Conservation (phyloP, 495 filamentous ascomycete species). For the Penicillium ochrochloron region DNA sequence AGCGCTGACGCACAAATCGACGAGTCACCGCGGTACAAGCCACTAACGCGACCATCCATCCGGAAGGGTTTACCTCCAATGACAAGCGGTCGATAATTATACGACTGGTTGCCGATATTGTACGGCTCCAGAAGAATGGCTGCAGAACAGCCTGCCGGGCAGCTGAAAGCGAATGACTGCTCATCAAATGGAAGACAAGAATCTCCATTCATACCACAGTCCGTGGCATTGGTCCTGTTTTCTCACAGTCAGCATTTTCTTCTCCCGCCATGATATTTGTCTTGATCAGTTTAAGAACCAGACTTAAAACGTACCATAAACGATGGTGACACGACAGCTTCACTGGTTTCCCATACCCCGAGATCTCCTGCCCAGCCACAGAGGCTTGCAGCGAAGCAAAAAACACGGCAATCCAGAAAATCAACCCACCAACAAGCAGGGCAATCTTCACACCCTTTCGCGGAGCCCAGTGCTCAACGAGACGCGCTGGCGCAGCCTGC, state of each 20-base stretch:
- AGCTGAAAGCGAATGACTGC: conserved; percentile 70
- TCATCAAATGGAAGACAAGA: conserved; percentile 73
- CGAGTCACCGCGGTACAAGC: conserved; percentile 76
- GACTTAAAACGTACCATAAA: conserved; percentile 51
- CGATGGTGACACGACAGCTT: conserved; percentile 54
- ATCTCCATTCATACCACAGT: conserved; percentile 73
- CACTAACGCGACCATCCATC: conserved; percentile 36
- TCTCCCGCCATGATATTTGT: background rate
- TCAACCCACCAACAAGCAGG: conserved; percentile 57
- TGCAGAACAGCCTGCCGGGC: conserved; percentile 68
- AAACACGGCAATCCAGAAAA: conserved; percentile 70
- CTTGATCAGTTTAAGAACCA: background rate
- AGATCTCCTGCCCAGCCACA: conserved; percentile 58
- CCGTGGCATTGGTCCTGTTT: conserved; percentile 50
- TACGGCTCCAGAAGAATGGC: conserved; percentile 70
- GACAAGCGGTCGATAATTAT: conserved; percentile 67
- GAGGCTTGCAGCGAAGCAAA: conserved; percentile 63
- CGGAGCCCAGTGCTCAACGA: conserved; percentile 63
- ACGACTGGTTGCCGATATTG: conserved; percentile 68
- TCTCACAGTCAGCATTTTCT: background rate
- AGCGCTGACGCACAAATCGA: conserved; percentile 76
- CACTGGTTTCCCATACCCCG: conserved; percentile 63
- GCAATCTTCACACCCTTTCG: conserved; percentile 53
- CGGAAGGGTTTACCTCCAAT: conserved; percentile 66
- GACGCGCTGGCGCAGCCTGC: conserved; percentile 64